Base-by-base conservation (phyloP, 108 stramenopile species). In the Pseudonitzschia pungens region DNA sequence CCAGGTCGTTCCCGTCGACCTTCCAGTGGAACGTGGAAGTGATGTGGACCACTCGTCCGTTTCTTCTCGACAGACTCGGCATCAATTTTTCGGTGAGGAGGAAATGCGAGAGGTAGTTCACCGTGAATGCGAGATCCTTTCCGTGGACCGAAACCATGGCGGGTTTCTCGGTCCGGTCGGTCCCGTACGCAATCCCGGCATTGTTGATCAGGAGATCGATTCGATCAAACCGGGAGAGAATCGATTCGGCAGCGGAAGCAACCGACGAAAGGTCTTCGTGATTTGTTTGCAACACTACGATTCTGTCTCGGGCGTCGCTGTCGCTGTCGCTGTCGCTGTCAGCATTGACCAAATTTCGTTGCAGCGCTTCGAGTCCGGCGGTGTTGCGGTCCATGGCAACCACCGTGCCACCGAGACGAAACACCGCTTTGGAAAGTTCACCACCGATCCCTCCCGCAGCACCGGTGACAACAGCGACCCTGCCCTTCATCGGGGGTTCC, bases 31-130 rank as follows among this genome's bases (percentile, higher is more conserved):
- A 83, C 4, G 73, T 60, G 27, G 79, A 81, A 28, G 80, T 60
- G 9, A 89, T 65, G 42, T 87, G 87, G 31, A 83, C 73, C 7
- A 87, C 71, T 24, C 59, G 42, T 7, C 81, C 76, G n/a, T n/a
- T n/a, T 26, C 67, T 67, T 45, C 72, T 29, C 31, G 81, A 65
- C 15, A 69, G 68, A 33, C 9, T 62, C 33, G 29, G 29, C 48
- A 82, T 22, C 29, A 86, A 60, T 33, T 65, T 74, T 71, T 86
- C 83, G 41, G 85, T 86, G 32, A 86, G 65, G 10, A 89, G 74
- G 68, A 89, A 89, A 68, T 89, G 88, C n/a, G 83, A 81, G 20
- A 89, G 76, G 73, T 86, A 89, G 68, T 89, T 89, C 8, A 84
- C 82, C n/a, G 60, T 62, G 68, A 82, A 82, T 41, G 63, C 59